Conservation (phyloP, 75 land plant species). For the Sequoia sempervirens region DNA sequence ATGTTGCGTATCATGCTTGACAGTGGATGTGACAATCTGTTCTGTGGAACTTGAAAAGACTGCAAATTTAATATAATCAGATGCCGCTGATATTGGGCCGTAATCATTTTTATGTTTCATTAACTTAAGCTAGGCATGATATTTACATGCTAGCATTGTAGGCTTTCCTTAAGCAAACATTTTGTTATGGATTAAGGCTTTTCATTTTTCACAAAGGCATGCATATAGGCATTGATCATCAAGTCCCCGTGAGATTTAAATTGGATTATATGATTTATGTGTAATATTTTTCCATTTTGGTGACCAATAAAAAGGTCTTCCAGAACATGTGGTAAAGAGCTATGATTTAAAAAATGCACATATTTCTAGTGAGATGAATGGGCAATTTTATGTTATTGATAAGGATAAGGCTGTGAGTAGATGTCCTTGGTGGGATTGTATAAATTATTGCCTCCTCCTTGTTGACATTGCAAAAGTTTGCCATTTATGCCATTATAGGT, state of each 20-base stretch:
- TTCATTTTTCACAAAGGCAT: too few relatives aligned
- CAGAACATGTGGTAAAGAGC: not conserved
- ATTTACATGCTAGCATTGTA: not conserved
- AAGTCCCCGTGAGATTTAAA: too few relatives aligned
- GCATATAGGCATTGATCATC: too few relatives aligned
- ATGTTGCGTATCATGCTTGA: not conserved
- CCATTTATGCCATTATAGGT: not conserved
- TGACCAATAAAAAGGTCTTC: not conserved
- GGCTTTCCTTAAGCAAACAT: not conserved
- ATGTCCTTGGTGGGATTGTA: not conserved
- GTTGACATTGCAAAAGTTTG: too few relatives aligned
- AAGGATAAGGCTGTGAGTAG: not conserved
- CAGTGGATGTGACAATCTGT: not conserved
- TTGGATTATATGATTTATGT: too few relatives aligned
- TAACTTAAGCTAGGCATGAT: not conserved
- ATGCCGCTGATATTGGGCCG: not conserved
- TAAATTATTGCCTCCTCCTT: not conserved
- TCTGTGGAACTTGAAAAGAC: not conserved
- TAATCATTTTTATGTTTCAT: not conserved
- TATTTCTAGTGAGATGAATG: not conserved
- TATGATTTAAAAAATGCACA: not conserved
- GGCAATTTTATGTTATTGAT: not conserved
- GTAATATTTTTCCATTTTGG: too few relatives aligned
- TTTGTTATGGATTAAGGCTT: too few relatives aligned
- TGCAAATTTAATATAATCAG: not conserved